A percentile compares a stretch with the other conserved stretches of the same genome.
These are phyloP conservation scores for Bassia scoparia DNA, from an alignment of 148 eudicot genomes.

Conservation along the genomic window DNA sequence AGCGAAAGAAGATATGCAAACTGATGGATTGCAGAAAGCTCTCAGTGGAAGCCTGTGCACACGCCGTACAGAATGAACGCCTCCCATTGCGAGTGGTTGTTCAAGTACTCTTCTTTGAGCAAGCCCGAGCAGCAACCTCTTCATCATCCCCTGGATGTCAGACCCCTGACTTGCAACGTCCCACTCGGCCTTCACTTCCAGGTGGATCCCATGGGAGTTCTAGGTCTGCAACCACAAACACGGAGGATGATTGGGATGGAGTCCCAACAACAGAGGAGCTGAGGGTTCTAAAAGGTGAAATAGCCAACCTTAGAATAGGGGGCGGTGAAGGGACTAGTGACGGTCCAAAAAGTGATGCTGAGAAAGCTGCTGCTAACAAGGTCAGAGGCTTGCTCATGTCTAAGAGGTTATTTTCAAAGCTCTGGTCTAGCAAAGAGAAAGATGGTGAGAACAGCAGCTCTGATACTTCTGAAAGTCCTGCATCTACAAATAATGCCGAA, in stretches of 20 bases:
- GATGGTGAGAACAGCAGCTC: slow-evolving; percentile 78
- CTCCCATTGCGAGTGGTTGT: slow-evolving; percentile 77
- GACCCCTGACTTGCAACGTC: slow-evolving; percentile 48
- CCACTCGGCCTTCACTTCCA: slow-evolving; percentile 38
- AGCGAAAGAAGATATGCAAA: slow-evolving; percentile 68
- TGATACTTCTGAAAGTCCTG: slow-evolving; percentile 81
- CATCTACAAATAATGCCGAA: slow-evolving; percentile 56
- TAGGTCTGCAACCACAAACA: slow-evolving; percentile 68
- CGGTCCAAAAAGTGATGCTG: slow-evolving; percentile 33
- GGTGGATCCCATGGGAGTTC: slow-evolving; percentile 77
- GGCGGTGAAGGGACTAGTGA: slow-evolving; percentile 31
- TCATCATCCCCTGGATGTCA: slow-evolving; percentile 37
- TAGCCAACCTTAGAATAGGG: slow-evolving; percentile 50
- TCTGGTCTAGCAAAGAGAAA: slow-evolving; percentile 69
- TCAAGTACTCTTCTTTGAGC: slow-evolving; percentile 90
- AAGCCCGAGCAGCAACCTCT: slow-evolving; percentile 41
- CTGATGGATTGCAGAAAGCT: slow-evolving; percentile 88
- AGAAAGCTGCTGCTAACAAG: slow-evolving; percentile 40
- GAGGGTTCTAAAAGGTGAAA: slow-evolving; percentile 60
- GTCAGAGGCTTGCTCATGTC: slow-evolving; percentile 57
- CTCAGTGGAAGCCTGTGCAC: slow-evolving; percentile 74
- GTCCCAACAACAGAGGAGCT: slow-evolving; percentile 73
- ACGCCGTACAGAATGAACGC: slow-evolving; percentile 86
- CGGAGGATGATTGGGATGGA: slow-evolving; percentile 86
- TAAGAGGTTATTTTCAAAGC: slow-evolving; percentile 60